These are phyloP conservation scores for Coniella lustricola DNA, from an alignment of 2,329 filamentous ascomycete genomes.

Conservation along the genomic window DNA sequence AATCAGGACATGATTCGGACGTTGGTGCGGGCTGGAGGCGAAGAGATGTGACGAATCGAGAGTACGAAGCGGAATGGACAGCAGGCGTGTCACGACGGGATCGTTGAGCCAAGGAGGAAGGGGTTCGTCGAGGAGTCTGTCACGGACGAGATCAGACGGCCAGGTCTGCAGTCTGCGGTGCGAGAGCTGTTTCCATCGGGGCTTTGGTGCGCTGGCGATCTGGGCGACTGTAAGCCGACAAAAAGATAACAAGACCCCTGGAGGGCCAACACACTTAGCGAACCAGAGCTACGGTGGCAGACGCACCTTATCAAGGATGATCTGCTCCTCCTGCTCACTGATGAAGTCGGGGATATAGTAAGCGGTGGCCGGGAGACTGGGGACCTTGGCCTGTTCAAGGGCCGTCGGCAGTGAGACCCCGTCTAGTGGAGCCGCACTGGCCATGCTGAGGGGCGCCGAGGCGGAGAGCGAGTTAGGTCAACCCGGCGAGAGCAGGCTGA, in stretches of 20 bases:
- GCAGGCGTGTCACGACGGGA: constrained; percentile 59
- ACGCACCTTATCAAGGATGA: constrained; percentile 62
- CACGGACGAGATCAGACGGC: constrained; percentile 73
- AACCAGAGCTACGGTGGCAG: neutral
- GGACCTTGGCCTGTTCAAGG: constrained; percentile 47
- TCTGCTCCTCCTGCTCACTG: constrained; percentile 62
- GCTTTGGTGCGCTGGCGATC: constrained; percentile 59
- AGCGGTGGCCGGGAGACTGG: constrained; percentile 53
- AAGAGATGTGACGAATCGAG: constrained; percentile 35
- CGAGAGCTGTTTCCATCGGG: constrained; percentile 80
- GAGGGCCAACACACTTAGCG: constrained; percentile 30
- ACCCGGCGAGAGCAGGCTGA: no score
- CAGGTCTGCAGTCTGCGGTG: constrained; percentile 86
- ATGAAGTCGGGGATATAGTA: constrained; percentile 89
- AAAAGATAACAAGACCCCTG: neutral
- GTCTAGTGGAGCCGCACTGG: constrained; percentile 1
- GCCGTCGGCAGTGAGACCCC: constrained; percentile 34
- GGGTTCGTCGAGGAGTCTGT: constrained; percentile 67
- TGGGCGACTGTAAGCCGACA: constrained; percentile 24
- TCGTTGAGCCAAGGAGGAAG: constrained; percentile 69
- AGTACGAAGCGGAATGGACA: constrained; percentile 38
- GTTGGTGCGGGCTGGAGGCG: constrained; percentile 59
- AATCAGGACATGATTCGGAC: constrained; percentile 84
- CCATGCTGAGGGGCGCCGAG: constrained; percentile 10
- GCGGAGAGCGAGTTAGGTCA: constrained; percentile 5